Evolutionary conservation across 768 basidiomycete species (phyloP).

Genomic region (Lanmaoa pseudosensibilis): DNA sequence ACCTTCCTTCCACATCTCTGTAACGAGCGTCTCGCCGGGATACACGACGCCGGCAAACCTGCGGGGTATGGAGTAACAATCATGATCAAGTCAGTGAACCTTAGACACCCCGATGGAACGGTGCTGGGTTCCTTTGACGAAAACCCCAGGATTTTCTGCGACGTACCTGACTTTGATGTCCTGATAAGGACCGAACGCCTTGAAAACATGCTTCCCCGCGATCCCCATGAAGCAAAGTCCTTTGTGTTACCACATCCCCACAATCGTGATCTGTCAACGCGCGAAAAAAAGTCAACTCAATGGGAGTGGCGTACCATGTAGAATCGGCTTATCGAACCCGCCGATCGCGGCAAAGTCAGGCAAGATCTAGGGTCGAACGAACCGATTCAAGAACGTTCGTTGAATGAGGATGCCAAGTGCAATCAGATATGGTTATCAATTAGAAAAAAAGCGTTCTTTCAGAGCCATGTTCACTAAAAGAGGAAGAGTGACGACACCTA

Average conservation of each 20-base stretch:
- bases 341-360: conserved; percentile 93
- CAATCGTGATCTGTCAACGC: background rate
- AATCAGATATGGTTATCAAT: background rate
- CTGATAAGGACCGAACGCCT: conserved; percentile 79
- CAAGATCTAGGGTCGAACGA: conserved; percentile 56
- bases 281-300: background rate
- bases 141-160: background rate
- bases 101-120: too few species aligned
- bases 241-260: conserved; percentile 13
- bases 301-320: conserved; percentile 51
- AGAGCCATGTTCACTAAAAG: conserved; percentile 1
- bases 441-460: background rate
- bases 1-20: conserved; percentile 98
- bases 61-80: background rate
- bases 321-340: conserved; percentile 90
- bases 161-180: conserved; percentile 94
- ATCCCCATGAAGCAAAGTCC: conserved; percentile 93
- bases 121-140: background rate
- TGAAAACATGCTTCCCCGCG: conserved; percentile 87
- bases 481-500: conserved; percentile 33
- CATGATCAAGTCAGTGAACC: background rate
- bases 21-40: conserved; percentile 93
- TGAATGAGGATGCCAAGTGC: background rate
- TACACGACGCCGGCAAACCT: conserved; percentile 91
- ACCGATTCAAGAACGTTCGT: conserved; percentile 1